Evolutionary conservation across 257 asterid genomes (phyloP), one percentile per base, ranked within the genome.

Genomic region (Gentiana dahurica): DNA sequence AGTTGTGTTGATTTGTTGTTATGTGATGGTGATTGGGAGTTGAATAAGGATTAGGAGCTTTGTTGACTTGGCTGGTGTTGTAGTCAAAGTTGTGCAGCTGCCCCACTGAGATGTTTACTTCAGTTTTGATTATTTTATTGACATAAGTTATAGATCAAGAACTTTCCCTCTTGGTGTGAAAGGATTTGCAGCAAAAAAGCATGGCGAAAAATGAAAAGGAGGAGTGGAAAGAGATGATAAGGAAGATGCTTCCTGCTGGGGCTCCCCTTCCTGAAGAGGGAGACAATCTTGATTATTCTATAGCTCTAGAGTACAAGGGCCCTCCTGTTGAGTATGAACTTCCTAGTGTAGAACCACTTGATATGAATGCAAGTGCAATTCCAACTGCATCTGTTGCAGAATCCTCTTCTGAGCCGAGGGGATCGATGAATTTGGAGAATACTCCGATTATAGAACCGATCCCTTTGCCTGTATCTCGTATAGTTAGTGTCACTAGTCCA

Each of bases 231-330:
- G 87, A 81, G 68, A 73, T 85, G 83, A 79, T 85, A 59, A 81
- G 80, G 58, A 85, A 79, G 74, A 85, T 92, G 97, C 84, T 92
- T 54, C 98, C 98, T 54, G 90, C 92, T 0, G 98, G 97, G 39
- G 95, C 89, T 37, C 76, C 90, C 10, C 61, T 89, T n/a, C 97
- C 95, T 0, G 88, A 78, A 35, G 93, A 83, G n/a, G 82, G 51
- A 48, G 89, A 76, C 39, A 68, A 66, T 39, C 69, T 92, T 69
- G 97, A 92, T 56, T 92, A 85, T 64, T 92, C 98, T 34, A 88
- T 92, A 55, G 97, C 97, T 0, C 34, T 81, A 34, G 98, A 92
- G 68, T 92, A 85, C 55, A 67, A 67, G 5, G 98, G 98, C 53
- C 98, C 95, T 53, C 83, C 94, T 1, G 74, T 84, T 53, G 35